Conservation (phyloP, 2,329 filamentous ascomycete genomes). For the Ophiosphaerella herpotricha region DNA sequence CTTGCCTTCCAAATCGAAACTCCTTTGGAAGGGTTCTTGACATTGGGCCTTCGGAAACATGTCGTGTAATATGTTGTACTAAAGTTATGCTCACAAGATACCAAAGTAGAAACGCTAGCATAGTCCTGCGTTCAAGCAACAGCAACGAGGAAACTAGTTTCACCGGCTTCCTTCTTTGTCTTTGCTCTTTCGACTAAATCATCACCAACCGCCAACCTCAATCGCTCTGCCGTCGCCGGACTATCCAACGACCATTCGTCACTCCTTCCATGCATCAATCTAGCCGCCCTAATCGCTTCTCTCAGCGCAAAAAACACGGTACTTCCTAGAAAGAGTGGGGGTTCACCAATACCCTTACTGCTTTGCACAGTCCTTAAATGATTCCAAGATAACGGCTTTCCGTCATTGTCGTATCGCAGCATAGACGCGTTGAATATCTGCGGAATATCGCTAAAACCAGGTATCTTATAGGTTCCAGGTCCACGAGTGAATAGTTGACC, state of each 20-base stretch:
- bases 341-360: slow-evolving; percentile 75
- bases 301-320: slow-evolving; percentile 85
- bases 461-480: slow-evolving; percentile 80
- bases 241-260: slow-evolving; percentile 68
- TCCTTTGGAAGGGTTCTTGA: too few relatives aligned
- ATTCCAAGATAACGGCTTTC: slow-evolving; percentile 69
- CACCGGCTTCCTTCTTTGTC: slow-evolving; percentile 71
- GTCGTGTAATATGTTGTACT: too few relatives aligned
- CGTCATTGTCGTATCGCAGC: slow-evolving; percentile 67
- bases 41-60: too few relatives aligned
- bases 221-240: slow-evolving; percentile 81
- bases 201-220: slow-evolving; percentile 77
- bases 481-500: slow-evolving; percentile 68
- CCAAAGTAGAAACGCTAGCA: neutral
- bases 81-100: neutral
- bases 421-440: slow-evolving; percentile 82
- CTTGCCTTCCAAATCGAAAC: too few relatives aligned
- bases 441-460: slow-evolving; percentile 84
- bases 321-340: slow-evolving; percentile 76
- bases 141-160: slow-evolving; percentile 49
- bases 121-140: slow-evolving; percentile 20
- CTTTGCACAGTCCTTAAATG: slow-evolving; percentile 82
- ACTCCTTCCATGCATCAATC: slow-evolving; percentile 52
- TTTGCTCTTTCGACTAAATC: slow-evolving; percentile 73
- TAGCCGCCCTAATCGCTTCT: slow-evolving; percentile 76